Evolutionary conservation across 192 early-diverging fungal species (phyloP).

Genomic region (Glomus cerebriforme): DNA sequence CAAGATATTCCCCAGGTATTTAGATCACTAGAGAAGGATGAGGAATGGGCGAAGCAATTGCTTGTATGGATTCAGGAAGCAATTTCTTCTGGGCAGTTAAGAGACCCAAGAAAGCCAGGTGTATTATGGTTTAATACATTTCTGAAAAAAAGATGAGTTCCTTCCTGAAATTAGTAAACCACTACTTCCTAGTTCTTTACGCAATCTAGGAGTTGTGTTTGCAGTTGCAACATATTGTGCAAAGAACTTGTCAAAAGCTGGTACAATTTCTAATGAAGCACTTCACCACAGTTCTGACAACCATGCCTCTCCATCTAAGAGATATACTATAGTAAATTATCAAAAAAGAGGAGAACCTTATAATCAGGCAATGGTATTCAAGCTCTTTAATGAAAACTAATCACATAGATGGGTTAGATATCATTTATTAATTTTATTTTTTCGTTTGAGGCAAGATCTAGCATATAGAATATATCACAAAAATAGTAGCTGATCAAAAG

Average conservation of each 20-base stretch:
- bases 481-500: too few species aligned
- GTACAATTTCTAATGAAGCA: background rate
- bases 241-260: background rate
- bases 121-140: conserved; percentile 4
- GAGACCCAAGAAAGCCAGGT: background rate
- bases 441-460: too few species aligned
- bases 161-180: too few species aligned
- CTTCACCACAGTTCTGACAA: background rate
- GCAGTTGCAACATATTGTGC: background rate
- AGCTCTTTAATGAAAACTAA: too few species aligned
- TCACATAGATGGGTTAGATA: too few species aligned
- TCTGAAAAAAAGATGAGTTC: background rate
- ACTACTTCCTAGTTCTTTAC: too few species aligned
- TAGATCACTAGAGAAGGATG: conserved; percentile 5
- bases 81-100: too few species aligned
- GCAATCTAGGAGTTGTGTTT: conserved; percentile 9
- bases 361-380: too few species aligned
- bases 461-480: too few species aligned
- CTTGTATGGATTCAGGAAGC: too few species aligned
- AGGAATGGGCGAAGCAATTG: conserved; percentile 4
- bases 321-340: conserved; percentile 19
- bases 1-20: conserved; percentile 11
- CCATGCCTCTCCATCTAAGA: background rate
- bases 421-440: too few species aligned
- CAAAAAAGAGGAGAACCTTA: conserved; percentile 3